These are phyloP conservation scores for Nicotiana tabacum DNA, from an alignment of 257 asterid genomes.

Conservation along the genomic window DNA sequence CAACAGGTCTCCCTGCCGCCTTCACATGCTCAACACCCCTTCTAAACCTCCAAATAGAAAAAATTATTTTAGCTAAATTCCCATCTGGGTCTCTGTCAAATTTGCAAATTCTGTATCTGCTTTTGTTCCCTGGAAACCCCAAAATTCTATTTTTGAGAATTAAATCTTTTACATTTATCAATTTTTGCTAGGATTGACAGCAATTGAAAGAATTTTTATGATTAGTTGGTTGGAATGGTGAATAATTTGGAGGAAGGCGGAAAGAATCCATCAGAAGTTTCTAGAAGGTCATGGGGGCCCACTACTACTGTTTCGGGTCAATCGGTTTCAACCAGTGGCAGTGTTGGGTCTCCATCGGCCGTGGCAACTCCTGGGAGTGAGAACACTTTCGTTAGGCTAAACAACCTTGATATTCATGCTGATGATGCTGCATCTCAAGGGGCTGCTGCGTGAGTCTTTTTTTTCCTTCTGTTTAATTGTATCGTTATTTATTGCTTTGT, in stretches of 20 bases:
- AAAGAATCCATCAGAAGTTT: conserved; percentile 41
- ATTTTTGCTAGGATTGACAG: neutral
- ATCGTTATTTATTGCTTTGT: neutral
- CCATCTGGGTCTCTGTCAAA: conserved; percentile 17
- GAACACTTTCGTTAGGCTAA: conserved; percentile 51
- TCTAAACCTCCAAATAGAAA: neutral
- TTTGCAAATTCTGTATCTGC: conserved; percentile 12
- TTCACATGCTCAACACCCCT: neutral
- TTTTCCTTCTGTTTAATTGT: neutral
- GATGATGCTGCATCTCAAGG: conserved; percentile 92
- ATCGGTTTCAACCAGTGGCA: conserved; percentile 88
- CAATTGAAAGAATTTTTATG: neutral
- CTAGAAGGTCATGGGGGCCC: conserved; percentile 74
- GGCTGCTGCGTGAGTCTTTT: conserved; percentile 64
- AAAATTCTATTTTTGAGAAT: neutral
- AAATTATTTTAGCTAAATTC: conserved; percentile 9
- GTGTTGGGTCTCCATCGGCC: conserved; percentile 90
- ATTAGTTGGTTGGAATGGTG: conserved; percentile 47
- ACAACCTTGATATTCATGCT: conserved; percentile 73
- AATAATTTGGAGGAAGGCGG: conserved; percentile 67
- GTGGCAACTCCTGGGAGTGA: conserved; percentile 63
- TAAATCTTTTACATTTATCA: neutral
- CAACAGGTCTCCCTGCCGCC: conserved; percentile 9
- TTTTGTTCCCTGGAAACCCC: conserved; percentile 7
- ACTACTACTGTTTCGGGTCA: conserved; percentile 75